Evolutionary conservation across 73 alveolate genomes (phyloP), one percentile per base, ranked within the genome.

Genomic region (Effrenium voratum): DNA sequence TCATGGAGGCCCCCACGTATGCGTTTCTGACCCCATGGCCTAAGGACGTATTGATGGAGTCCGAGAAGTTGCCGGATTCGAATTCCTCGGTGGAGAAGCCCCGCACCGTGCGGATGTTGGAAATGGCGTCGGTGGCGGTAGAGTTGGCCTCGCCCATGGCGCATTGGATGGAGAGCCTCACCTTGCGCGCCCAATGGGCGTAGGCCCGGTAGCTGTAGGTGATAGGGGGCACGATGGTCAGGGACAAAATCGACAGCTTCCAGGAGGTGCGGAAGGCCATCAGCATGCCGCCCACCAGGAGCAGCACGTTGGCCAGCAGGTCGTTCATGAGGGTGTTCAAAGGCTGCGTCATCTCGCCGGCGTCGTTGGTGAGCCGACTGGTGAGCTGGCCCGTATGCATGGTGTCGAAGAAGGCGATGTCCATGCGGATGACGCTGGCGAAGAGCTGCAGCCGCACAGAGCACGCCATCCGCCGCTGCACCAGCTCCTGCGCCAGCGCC

Each of bases 61-160:
- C 98, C 10, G 97, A 72, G 52, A 68, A 90, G 43, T 70, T 90
- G 88, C n/a, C n/a, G 60, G 97, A 49, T 50, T 82, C 99, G 49
- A 38, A 46, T 36, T 34, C 86, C 40, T 99, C 99, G 49, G 99
- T 99, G 47, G 99, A 93, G 94, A 99, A 99, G 85, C 99, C 99
- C 2, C 99, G 99, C 41, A 99, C 99, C 28, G 99, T 99, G 72
- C 99, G 98, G 52, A 99, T 96, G 99, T 99, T 99, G 91, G 98
- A 40, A 50, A 99, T 63, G 59, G 99, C 99, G n/a, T 99, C 98
- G 12, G 99, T 99, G 5, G 99, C 99, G 5, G 98, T 92, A 41
- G 90, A 63, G 47, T 92, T 92, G 34, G 99, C 99, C 77, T 94
- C 99, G 63, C 99, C 99, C 55, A 59, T 79, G 30, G 99, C 99